Evolutionary conservation across 192 early-diverging fungal genomes (phyloP), one percentile per base, ranked within the genome.

Genomic region (Coemansia sp.): DNA sequence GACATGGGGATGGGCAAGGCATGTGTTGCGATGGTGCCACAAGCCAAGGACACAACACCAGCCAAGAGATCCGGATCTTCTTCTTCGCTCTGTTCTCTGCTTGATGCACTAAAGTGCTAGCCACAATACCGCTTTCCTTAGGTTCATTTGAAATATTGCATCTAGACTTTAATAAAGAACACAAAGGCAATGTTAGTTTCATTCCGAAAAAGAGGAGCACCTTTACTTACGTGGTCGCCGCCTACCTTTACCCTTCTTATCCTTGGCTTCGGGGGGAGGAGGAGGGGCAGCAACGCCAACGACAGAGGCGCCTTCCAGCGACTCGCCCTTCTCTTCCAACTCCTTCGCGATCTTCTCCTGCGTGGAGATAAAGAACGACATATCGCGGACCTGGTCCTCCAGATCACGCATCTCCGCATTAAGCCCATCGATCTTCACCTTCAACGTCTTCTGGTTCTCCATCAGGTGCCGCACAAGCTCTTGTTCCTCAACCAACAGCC

Each of bases 331-430:
- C 15, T 37, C n/a, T n/a, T n/a, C 28, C 81, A 15, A 88, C 57
- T 65, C 87, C 77, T 29, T 50, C 2, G 61, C 44, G 20, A 76
- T 53, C 2, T 53, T 28, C 55, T 90, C 72, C 58, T 89, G 86
- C 15, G 90, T 88, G 20, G 92, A 86, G 30, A 98, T 68, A 65
- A 88, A 95, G 57, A 91, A 88, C 87, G 93, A 91, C 67, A 98
- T 70, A 65, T 98, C 95, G n/a, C 87, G 72, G 6, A 97, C 85
- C 82, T 97, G 92, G 41, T 95, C 94, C 61, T 83, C 81, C 60
- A 95, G 62, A 23, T 95, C 92, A 19, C 62, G 67, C 19, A 92
- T 82, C 42, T 79, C 79, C 0, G 70, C 61, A 27, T 87, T 85
- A 52, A 90, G 87, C 14, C 70, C 73, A 20, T 78, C 71, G 3